Evolutionary conservation across 1,284 basidiomycete species (phyloP), one percentile per base, ranked within the genome.

Genomic region (Trichosporon ovoides): DNA sequence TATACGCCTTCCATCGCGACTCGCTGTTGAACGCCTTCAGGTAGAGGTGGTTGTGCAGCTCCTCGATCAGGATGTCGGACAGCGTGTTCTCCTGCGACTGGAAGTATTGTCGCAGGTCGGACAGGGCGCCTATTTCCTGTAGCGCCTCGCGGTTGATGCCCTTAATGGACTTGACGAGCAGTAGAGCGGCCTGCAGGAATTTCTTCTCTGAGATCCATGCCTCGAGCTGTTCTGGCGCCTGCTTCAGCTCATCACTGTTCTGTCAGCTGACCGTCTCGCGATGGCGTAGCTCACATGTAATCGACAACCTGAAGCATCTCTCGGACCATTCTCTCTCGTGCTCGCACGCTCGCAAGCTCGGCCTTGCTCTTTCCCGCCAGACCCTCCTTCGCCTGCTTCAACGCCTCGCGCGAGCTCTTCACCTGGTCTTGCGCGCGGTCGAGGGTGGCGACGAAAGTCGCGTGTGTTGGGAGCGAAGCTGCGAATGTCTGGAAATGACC

Each of bases 21-120:
- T 98, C 95, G 72, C 89, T 95, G 85, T 93, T 97, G 75, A 92
- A 94, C 7, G 88, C 91, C 73, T 96, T 98, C 59, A 99, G 83
- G 76, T 98, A 99, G n/a, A 99, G 79, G 75, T 98, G 96, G 68
- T 87, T 93, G 73, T 98, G 94, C 22, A 99, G 81, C 72, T 99
- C 96, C 66, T 99, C 96, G 16, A 96, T 82, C 54, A 98, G 78
- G 58, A 98, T 96, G 64, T 99, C 94, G 53, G 88, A 83, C 48
- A 97, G 78, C 11, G 89, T 87, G 90, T 83, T 84, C 81, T 98
- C 94, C 78, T 99, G 96, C 11, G 85, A 83, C 34, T 83, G 79
- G 43, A 98, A 83, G 78, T 98, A 98, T 62, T 83, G 84, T 60
- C 93, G 81, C 51, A 99, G 78, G 74, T 99, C 96, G 14, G 88